Base-by-base conservation (phyloP, 495 filamentous ascomycete species). In the Neurospora africana region DNA sequence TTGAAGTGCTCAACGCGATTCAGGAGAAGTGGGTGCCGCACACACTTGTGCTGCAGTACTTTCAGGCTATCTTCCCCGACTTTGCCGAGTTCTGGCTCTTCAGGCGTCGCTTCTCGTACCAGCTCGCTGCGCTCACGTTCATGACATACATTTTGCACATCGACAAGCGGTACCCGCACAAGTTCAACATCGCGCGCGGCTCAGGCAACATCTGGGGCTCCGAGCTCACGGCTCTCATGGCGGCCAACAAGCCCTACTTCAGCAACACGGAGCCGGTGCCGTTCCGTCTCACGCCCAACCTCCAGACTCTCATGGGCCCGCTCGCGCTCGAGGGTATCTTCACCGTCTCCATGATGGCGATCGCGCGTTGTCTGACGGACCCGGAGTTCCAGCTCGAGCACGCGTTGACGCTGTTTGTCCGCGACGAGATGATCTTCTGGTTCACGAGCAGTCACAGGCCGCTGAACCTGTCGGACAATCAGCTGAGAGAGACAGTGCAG, bases 61-160 rank as follows among this genome's bases (percentile, higher is more conserved):
- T 97, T 89, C 89, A 93, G 78, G 85, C 88, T 72, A 92, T 89
- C 10, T 97, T 95, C 81, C 92, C 95, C 70, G 92, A 92, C 61
- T 98, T 91, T 78, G 86, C 92, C 33, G 94, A 97, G 76, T 97
- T 98, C 86, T 98, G 94, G 92, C 89, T 98, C 44, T 99, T 99
- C 91, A 90, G 95, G 58, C 89, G 94, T 68, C 93, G 97, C 71
- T 98, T 98, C 81, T 90, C 92, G 37, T 98, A 98, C 82, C 95
- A 98, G 82, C 90, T 97, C 68, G 94, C 95, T n/a, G 90, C 94
- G 3, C 87, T 98, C 71, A 97, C 94, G 15, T 99, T 98, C 84
- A 97, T 99, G 92, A 99, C 96, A 41, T 98, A 97, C 79, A 91
- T 96, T 73, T 92, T 99, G 83, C 93, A 93, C 84, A 98, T 98